Percentiles rank a stretch among this genome's conserved stretches.
These are phyloP conservation scores for Extremus antarcticus DNA, from an alignment of 495 filamentous ascomycete species.

Conservation along the genomic window DNA sequence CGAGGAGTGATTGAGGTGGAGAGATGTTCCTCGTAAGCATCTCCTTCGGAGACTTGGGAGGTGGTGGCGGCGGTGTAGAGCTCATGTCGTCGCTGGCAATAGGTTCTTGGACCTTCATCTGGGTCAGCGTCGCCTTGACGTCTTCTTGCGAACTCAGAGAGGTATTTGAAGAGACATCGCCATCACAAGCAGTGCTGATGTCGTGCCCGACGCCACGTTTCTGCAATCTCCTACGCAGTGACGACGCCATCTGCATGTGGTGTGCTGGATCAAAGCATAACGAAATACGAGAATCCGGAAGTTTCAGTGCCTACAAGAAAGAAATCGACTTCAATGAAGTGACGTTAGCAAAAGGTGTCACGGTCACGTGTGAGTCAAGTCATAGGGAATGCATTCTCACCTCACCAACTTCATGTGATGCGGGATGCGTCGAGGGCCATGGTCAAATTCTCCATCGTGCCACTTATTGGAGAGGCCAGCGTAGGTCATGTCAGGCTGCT, in stretches of 20 bases:
- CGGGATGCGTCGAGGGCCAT: neutral
- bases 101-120: neutral
- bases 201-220: neutral
- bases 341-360: neutral
- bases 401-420: neutral
- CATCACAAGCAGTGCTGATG: neutral
- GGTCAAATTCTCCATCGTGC: too few species aligned
- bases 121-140: neutral
- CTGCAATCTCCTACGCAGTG: neutral
- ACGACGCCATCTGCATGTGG: neutral
- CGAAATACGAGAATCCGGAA: neutral
- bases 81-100: neutral
- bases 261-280: neutral
- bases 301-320: neutral
- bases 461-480: too few species aligned
- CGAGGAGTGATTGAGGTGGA: slow-evolving; percentile 1
- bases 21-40: neutral
- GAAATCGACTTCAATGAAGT: neutral
- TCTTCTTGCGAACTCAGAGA: neutral
- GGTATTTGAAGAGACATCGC: neutral
- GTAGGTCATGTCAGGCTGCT: too few species aligned
- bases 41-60: neutral
- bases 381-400: neutral
- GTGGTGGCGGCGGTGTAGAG: neutral
- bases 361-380: neutral